A percentile compares a stretch with the other conserved stretches of the same genome.
Evolutionary conservation across 2,329 filamentous ascomycete species (phyloP).

Genomic region (Pseudomassariella vexata): DNA sequence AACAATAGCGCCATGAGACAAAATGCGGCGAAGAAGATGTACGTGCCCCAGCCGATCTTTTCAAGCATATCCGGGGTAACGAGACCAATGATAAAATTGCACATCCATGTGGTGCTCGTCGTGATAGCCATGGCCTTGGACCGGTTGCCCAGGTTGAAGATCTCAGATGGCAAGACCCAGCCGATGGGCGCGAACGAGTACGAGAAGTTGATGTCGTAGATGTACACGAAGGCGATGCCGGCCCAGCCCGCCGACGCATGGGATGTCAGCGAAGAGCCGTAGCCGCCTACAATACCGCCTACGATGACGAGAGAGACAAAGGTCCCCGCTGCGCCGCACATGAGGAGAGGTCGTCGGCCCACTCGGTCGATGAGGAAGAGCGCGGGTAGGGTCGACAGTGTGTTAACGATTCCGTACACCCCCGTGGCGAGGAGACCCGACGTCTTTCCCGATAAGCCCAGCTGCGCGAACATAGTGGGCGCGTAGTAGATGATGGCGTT

Average conservation of each 20-base stretch:
- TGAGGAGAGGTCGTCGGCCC: constrained; percentile 38
- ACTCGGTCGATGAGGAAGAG: constrained; percentile 36
- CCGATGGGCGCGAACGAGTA: constrained; percentile 36
- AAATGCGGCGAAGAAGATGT: constrained; percentile 56
- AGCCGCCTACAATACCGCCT: constrained; percentile 44
- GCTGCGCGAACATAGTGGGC: constrained; percentile 36
- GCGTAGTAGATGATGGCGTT: constrained; percentile 45
- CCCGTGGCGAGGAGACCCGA: constrained; percentile 48
- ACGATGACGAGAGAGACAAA: constrained; percentile 47
- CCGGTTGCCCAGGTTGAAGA: constrained; percentile 52
- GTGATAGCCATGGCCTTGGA: constrained; percentile 57
- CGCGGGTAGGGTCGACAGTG: constrained; percentile 34
- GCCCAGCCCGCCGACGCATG: constrained; percentile 51
- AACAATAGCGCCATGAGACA: too few species aligned
- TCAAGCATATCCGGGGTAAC: constrained; percentile 52
- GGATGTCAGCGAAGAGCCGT: constrained; percentile 36
- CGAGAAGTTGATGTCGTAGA: constrained; percentile 41
- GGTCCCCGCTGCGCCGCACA: constrained; percentile 26
- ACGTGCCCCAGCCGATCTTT: constrained; percentile 44
- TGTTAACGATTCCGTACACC: constrained; percentile 52
- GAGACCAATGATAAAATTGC: constrained; percentile 30
- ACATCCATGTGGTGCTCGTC: constrained; percentile 51
- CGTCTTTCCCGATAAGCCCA: constrained; percentile 36
- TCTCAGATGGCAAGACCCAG: constrained; percentile 52
- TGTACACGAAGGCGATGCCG: constrained; percentile 51